phyloP scores from a whole-genome alignment of 2,329 filamentous ascomycete species.

The Clarireedia hainanense region DNA sequence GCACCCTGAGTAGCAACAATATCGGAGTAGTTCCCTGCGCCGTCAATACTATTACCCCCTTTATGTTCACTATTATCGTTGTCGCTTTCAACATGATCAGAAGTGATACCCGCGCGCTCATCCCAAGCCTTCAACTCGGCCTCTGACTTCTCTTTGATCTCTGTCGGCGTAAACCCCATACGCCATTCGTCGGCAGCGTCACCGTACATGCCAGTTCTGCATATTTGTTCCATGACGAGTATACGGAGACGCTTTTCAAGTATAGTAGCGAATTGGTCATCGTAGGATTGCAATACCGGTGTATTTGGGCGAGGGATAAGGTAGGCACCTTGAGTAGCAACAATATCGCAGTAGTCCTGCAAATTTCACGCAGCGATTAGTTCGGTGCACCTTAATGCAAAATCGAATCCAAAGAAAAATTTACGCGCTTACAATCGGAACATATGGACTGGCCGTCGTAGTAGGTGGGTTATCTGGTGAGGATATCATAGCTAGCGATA shows the following conservation, averaged over 20 bases:
- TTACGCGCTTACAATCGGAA: neutral
- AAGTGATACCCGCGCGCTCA: neutral
- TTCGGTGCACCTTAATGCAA: neutral
- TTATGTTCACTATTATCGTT: neutral
- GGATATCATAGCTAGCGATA: neutral
- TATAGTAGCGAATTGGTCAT: neutral
- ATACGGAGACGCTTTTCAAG: neutral
- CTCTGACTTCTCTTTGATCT: neutral
- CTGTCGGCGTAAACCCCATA: neutral
- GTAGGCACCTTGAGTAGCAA: neutral
- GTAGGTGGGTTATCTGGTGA: neutral
- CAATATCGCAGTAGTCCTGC: neutral
- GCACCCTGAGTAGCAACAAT: no score
- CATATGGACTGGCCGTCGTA: neutral
- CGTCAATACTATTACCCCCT: neutral
- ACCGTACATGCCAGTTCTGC: neutral
- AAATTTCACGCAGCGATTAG: neutral
- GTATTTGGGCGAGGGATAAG: neutral
- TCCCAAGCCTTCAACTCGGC: neutral
- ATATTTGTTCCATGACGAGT: neutral
- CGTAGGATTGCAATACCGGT: neutral
- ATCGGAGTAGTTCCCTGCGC: neutral
- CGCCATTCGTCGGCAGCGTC: neutral
- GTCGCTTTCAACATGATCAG: neutral
- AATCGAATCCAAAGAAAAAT: neutral